Conservation (phyloP, 352 stramenopile species). For the Peronospora farinosa region DNA sequence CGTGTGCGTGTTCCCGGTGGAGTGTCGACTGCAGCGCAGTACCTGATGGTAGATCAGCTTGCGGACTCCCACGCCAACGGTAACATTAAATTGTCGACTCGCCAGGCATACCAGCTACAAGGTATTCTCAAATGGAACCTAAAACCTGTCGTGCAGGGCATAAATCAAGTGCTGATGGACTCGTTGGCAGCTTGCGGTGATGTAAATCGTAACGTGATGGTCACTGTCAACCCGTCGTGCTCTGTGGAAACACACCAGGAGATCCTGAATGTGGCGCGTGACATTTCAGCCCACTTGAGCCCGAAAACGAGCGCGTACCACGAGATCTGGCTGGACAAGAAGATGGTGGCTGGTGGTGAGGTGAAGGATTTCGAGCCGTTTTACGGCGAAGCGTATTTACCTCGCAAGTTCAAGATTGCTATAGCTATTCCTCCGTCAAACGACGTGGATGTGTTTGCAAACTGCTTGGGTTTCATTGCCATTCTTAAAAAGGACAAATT, state of each 20-base stretch:
- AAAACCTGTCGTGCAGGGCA: conserved; percentile 92
- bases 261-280: conserved; percentile 31
- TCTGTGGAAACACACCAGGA: conserved; percentile 83
- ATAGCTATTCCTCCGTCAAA: conserved; percentile 96
- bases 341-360: conserved; percentile 89
- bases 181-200: conserved; percentile 96
- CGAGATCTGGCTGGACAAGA: conserved; percentile 97
- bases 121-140: conserved; percentile 95
- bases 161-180: conserved; percentile 89
- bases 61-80: conserved; percentile 90
- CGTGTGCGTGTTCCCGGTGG: conserved; percentile 94
- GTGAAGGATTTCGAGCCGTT: conserved; percentile 96
- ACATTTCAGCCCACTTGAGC: too few relatives aligned
- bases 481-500: conserved; percentile 86
- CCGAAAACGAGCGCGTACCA: conserved; percentile 73
- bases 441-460: conserved; percentile 95
- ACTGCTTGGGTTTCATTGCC: conserved; percentile 93
- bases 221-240: conserved; percentile 79
- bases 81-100: conserved; percentile 93
- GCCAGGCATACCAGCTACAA: conserved; percentile 95
- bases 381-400: conserved; percentile 95
- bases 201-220: conserved; percentile 96
- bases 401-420: conserved; percentile 99
- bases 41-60: conserved; percentile 91
- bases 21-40: conserved; percentile 90